A percentile compares a stretch with the other conserved stretches of the same genome.
Conservation (phyloP, 257 asterid species). For the Knoxia roxburghii region DNA sequence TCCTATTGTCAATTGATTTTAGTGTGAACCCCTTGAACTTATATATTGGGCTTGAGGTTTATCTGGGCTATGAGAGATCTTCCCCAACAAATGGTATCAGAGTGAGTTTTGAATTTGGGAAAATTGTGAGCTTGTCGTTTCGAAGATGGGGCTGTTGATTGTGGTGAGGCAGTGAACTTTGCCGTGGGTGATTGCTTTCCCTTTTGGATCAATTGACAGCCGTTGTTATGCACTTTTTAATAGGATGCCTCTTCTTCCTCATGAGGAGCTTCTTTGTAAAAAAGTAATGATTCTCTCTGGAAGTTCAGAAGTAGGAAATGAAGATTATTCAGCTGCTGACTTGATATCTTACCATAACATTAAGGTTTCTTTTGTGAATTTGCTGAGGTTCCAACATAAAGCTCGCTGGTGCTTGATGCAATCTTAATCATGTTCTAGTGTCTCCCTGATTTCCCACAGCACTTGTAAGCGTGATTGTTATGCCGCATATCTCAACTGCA, state of each 20-base stretch:
- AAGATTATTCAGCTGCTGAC: conserved; percentile 40
- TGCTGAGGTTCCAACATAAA: conserved; percentile 82
- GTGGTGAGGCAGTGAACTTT: conserved; percentile 99
- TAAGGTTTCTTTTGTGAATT: conserved; percentile 61
- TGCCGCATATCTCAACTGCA: conserved; percentile 74
- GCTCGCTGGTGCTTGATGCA: conserved; percentile 81
- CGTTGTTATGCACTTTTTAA: conserved; percentile 83
- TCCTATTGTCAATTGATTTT: too few relatives aligned
- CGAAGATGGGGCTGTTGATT: too few relatives aligned
- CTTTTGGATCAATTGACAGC: conserved; percentile 81
- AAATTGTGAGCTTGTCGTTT: too few relatives aligned
- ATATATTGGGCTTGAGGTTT: too few relatives aligned
- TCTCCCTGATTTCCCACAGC: conserved; percentile 57
- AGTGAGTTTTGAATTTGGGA: too few relatives aligned
- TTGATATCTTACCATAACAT: conserved; percentile 39
- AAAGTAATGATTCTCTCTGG: conserved; percentile 67
- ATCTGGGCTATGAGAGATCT: too few relatives aligned
- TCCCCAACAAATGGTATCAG: too few relatives aligned
- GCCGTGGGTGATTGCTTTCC: conserved; percentile 96
- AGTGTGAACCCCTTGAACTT: too few relatives aligned
- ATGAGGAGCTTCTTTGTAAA: conserved; percentile 95
- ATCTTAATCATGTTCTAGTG: conserved; percentile 37
- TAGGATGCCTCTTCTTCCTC: conserved; percentile 86
- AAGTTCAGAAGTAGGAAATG: conserved; percentile 37
- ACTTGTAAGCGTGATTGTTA: conserved; percentile 89